Evolutionary conservation across 2,329 filamentous ascomycete genomes (phyloP), one percentile per base, ranked within the genome.

Genomic region (Fusarium multiceps): DNA sequence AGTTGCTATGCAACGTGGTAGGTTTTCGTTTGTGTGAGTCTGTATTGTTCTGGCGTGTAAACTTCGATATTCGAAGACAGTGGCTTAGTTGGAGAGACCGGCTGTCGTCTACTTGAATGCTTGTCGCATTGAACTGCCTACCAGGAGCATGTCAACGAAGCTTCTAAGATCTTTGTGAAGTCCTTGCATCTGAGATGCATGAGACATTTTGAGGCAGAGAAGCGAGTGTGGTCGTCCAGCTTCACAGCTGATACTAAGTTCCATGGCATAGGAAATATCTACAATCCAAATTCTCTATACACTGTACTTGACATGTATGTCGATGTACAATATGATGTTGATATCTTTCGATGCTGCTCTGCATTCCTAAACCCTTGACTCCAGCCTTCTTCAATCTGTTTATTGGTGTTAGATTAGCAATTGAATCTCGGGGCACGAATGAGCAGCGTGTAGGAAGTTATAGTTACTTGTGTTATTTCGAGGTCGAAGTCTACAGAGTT

Each of bases 291-390:
- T 18, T 6, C 8, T 18, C 8, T 34, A 18, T 18, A 10, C 8
- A 34, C 25, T 25, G 16, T 9, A 18, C 16, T 3, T 3, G 8
- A 34, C 16, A 32, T 18, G 16, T 34, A 34, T 34, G 32, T 34
- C 9, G 32, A 34, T 34, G 2, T 34, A 34, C 2, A 3, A 34
- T 18, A 5, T 34, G 32, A 9, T 34, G 4, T 34, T 6, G 8
- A 8, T 34, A 8, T 34, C 8, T 18, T 34, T 34, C 12, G 16
- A 8, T 34, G 5, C 7, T 34, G 8, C 4, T 8, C 32, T 34
- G 1, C 1, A 8, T 9, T 34, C 32, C 8, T 18, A 1, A 34
- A 18, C 16, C 32, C 16, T 10, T 0, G 4, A 37, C 0, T n/a
- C 9, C 32, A 37, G 16, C 32, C 4, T n/a, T 37, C 1, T 37